Base-by-base conservation (phyloP, 306 rosid species). In the Trifolium fragiferum region DNA sequence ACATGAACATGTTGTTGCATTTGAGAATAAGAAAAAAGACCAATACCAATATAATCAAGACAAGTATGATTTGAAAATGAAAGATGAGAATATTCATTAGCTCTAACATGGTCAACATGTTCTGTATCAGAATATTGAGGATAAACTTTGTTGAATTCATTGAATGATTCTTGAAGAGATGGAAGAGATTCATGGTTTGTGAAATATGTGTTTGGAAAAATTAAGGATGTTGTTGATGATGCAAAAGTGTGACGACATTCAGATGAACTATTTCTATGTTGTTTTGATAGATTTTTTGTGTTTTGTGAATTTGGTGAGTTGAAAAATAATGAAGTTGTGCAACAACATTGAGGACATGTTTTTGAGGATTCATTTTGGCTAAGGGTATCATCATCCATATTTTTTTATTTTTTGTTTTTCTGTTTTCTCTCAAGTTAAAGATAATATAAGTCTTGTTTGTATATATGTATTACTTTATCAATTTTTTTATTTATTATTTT, bases 151-250 rank as follows among this genome's bases (percentile, higher is more conserved):
- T 8, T 79, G 86, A 94, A 91, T 35, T 88, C 95, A 57, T 44
- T n/a, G 79, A 90, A 84, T 8, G 97, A 84, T 73, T 89, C 90
- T 2, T 84, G 74, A 19, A 86, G 65, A 35, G 97, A 89, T 30
- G 98, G 98, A 21, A 94, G 89, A 74, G 86, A 84, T 81, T 91
- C 98, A 70, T 86, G 98, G 92, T 91, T 87, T 7, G 96, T 91
- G 85, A 94, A 94, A 3, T 81, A 86, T 9, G 85, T 77, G 25
- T 83, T 85, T 21, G 97, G 94, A 72, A 91, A 94, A 75, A 94
- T 85, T 5, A 87, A 82, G 46, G 97, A 69, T n/a, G 86, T 37
- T 23, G 97, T 86, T 7, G 83, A 70, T 11, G 77, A 81, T 5
- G 86, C 90, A 50, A 94, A 94, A 19, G 79, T 84, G 51, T 83